These are phyloP conservation scores for Omphalea diandra DNA, from an alignment of 441 rosid species.

Conservation along the genomic window DNA sequence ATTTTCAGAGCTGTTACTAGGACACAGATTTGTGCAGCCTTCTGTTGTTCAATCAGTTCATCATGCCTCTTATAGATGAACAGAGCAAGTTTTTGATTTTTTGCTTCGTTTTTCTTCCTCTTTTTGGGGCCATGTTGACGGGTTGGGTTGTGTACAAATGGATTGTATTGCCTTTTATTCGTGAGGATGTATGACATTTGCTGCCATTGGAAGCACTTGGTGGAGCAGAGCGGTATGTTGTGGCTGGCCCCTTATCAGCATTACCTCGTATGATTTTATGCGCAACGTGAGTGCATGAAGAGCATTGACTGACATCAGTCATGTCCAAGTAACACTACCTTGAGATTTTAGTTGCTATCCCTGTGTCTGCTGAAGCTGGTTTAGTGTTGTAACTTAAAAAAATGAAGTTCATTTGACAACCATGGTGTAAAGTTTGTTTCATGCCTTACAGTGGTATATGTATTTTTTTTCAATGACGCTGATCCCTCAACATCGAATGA, in stretches of 20 bases:
- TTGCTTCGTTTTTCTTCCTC: too few species aligned
- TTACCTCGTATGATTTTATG: too few species aligned
- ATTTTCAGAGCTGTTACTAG: neutral
- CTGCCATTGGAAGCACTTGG: neutral
- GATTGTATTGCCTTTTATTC: too few species aligned
- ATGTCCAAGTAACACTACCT: neutral
- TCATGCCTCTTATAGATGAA: neutral
- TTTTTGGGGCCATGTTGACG: neutral
- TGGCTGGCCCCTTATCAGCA: neutral
- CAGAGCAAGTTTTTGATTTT: neutral
- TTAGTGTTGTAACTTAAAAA: neutral
- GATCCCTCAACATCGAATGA: too few species aligned
- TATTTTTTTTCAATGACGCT: too few species aligned
- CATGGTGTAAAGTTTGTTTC: neutral
- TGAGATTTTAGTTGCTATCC: neutral
- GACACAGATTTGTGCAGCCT: neutral
- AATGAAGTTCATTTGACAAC: neutral
- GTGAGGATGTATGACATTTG: neutral
- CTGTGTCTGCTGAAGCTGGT: neutral
- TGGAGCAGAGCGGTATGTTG: slow-evolving; percentile 1
- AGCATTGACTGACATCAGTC: too few species aligned
- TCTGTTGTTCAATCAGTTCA: neutral
- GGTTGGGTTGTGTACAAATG: neutral
- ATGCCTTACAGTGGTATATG: too few species aligned
- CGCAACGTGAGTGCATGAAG: too few species aligned